A percentile compares a stretch with the other conserved stretches of the same genome.
phyloP scores from a whole-genome alignment of 345 rosid species.

The Rubroshorea leprosula region DNA sequence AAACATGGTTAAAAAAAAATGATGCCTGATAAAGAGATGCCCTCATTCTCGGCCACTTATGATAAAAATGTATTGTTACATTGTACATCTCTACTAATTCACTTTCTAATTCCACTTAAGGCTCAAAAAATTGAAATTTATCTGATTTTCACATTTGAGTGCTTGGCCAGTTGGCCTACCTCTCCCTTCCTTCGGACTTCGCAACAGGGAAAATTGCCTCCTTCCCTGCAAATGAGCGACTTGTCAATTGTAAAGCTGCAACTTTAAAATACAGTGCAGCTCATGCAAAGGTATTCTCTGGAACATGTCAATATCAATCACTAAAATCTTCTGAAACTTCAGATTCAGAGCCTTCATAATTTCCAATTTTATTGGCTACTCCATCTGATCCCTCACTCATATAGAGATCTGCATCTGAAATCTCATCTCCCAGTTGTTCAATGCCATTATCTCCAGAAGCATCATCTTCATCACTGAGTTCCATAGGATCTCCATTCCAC shows the following conservation, averaged over 20 bases:
- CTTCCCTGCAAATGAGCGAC: slow-evolving; percentile 4
- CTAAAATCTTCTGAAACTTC: slow-evolving; percentile 70
- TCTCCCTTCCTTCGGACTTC: not conserved
- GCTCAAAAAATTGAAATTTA: not conserved
- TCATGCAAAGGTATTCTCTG: not conserved
- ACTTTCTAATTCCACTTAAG: not conserved
- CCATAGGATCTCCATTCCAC: slow-evolving; percentile 46
- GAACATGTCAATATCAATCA: slow-evolving; percentile 29
- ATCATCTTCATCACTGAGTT: slow-evolving; percentile 59
- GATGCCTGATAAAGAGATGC: too few species aligned
- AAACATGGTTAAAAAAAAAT: too few species aligned
- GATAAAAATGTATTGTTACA: not conserved
- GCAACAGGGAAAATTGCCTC: not conserved
- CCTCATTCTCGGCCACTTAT: too few species aligned
- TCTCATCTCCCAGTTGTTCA: slow-evolving; percentile 29
- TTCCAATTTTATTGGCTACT: slow-evolving; percentile 26
- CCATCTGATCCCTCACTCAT: slow-evolving; percentile 50
- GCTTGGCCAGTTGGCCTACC: too few species aligned
- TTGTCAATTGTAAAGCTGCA: slow-evolving; percentile 15
- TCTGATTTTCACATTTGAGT: too few species aligned
- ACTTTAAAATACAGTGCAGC: slow-evolving; percentile 20
- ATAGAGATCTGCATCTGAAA: slow-evolving; percentile 39
- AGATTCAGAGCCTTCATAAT: slow-evolving; percentile 38
- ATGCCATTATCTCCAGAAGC: slow-evolving; percentile 31
- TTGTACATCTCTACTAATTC: not conserved